phyloP scores from a whole-genome alignment of 164 flowering plant species.

The Brasenia schreberi region DNA sequence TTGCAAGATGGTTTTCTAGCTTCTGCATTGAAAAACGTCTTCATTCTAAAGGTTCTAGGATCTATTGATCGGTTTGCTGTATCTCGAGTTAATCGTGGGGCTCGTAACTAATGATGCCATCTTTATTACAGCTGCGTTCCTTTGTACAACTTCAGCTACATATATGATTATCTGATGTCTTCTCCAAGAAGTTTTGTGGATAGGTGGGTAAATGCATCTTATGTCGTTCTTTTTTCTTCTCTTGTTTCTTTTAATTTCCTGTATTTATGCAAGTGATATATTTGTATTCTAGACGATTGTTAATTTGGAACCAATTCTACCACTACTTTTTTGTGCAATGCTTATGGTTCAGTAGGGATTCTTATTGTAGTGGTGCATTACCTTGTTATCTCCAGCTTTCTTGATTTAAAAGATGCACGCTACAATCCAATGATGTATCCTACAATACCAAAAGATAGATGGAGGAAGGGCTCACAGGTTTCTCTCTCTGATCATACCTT shows the following conservation, averaged over 20 bases:
- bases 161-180: conserved; percentile 67
- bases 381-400: conserved; percentile 34
- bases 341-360: not conserved
- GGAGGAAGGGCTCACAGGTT: conserved; percentile 99
- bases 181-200: conserved; percentile 89
- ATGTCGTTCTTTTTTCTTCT: too few relatives aligned
- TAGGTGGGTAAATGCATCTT: conserved; percentile 37
- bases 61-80: not conserved
- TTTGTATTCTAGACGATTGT: too few relatives aligned
- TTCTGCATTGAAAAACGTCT: not conserved
- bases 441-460: conserved; percentile 51
- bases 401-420: conserved; percentile 51
- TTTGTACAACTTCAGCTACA: conserved; percentile 77
- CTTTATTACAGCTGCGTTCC: conserved; percentile 82
- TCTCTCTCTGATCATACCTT: not conserved
- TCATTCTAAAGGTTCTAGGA: not conserved
- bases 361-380: not conserved
- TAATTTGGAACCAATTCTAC: too few relatives aligned
- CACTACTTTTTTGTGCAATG: too few relatives aligned
- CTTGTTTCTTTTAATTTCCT: too few relatives aligned
- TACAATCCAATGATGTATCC: conserved; percentile 87
- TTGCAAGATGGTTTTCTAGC: not conserved
- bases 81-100: not conserved
- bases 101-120: not conserved
- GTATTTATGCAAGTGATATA: too few relatives aligned